A percentile compares a stretch with the other conserved stretches of the same genome.
Evolutionary conservation across 2,329 filamentous ascomycete species (phyloP).

Genomic region (Pseudogymnoascus sp.): DNA sequence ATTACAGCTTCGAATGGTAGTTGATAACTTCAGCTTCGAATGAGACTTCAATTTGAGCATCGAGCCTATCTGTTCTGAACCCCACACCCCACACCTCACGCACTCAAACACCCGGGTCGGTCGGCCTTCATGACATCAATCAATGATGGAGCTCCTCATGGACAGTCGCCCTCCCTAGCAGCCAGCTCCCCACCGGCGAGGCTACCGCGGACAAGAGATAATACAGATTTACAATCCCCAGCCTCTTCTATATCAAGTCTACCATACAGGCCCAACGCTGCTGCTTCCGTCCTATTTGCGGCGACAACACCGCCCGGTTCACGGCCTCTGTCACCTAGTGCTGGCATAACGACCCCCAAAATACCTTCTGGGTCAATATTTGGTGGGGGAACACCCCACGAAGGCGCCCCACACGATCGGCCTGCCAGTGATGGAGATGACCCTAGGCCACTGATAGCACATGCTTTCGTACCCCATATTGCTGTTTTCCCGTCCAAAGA

Average conservation of each 20-base stretch:
- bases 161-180: slow-evolving; percentile 65
- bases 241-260: slow-evolving; percentile 43
- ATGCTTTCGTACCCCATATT: slow-evolving; percentile 83
- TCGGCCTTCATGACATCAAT: slow-evolving; percentile 59
- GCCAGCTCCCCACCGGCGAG: slow-evolving; percentile 55
- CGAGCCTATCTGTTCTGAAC: slow-evolving; percentile 8
- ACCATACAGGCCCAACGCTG: slow-evolving; percentile 49
- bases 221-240: slow-evolving; percentile 45
- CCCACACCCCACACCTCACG: not conserved
- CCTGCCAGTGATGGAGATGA: slow-evolving; percentile 33
- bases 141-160: slow-evolving; percentile 57
- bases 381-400: slow-evolving; percentile 34
- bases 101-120: slow-evolving; percentile 1
- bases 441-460: slow-evolving; percentile 63
- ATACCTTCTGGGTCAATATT: slow-evolving; percentile 54
- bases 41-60: not conserved
- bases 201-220: slow-evolving; percentile 54
- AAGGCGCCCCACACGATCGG: slow-evolving; percentile 21
- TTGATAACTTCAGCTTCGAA: slow-evolving; percentile 5
- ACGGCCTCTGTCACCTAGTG: slow-evolving; percentile 61
- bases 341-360: slow-evolving; percentile 52
- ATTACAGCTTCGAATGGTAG: slow-evolving; percentile 2
- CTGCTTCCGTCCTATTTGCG: slow-evolving; percentile 56
- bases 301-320: slow-evolving; percentile 64
- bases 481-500: slow-evolving; percentile 82